Evolutionary conservation across 768 basidiomycete species (phyloP).

Genomic region (Steccherinum ochraceum): DNA sequence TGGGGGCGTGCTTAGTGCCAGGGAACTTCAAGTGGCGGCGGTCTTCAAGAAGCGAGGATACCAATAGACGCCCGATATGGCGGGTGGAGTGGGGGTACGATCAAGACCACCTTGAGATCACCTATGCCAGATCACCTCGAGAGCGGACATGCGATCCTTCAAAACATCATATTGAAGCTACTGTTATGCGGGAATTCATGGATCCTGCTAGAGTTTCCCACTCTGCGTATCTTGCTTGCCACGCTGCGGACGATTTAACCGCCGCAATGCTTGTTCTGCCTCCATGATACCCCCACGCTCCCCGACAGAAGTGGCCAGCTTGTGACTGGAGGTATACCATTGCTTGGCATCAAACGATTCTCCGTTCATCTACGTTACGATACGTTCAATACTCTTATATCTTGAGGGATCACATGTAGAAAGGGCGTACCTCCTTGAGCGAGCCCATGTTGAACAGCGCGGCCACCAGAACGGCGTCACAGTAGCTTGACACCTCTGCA

Average conservation of each 20-base stretch:
- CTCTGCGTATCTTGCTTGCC: no score
- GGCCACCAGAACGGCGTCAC: slow-evolving; percentile 50
- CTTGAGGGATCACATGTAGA: not conserved
- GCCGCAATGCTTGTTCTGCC: slow-evolving; percentile 8
- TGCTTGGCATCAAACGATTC: slow-evolving; percentile 2
- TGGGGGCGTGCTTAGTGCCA: no score
- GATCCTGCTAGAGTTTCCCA: no score
- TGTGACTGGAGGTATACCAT: slow-evolving; percentile 7
- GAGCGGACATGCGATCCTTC: no score
- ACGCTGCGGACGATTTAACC: not conserved
- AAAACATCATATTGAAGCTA: no score
- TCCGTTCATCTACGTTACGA: slow-evolving; percentile 8
- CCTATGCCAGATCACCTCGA: no score
- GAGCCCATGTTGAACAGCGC: slow-evolving; percentile 58
- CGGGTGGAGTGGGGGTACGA: no score
- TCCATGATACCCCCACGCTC: slow-evolving; percentile 8
- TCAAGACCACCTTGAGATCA: no score
- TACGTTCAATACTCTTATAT: not conserved
- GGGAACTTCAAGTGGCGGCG: no score
- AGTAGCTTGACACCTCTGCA: slow-evolving; percentile 28
- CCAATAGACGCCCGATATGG: no score
- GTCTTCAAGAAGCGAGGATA: no score
- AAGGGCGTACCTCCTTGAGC: slow-evolving; percentile 34
- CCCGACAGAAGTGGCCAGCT: slow-evolving; percentile 5
- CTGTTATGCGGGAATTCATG: no score